A percentile compares a stretch with the other conserved stretches of the same genome.
Evolutionary conservation across 2,329 filamentous ascomycete species (phyloP).

Genomic region (Piedraia hortae): DNA sequence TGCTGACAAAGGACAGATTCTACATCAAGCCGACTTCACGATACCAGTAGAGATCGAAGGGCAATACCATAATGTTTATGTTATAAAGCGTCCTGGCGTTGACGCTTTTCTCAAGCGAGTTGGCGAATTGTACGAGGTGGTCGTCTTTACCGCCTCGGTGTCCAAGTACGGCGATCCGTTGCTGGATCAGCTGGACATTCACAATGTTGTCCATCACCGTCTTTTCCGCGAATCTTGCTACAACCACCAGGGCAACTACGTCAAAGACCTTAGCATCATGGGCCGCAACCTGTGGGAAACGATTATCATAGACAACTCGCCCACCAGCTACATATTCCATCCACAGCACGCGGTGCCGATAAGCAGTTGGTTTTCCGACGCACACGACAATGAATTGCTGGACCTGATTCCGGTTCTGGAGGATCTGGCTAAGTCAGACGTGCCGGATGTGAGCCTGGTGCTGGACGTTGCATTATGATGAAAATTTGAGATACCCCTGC

Average conservation of each 20-base stretch:
- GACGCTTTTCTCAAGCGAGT: constrained; percentile 98
- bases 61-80: constrained; percentile 97
- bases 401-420: constrained; percentile 95
- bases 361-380: constrained; percentile 99
- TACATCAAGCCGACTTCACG: constrained; percentile 95
- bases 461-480: constrained; percentile 53
- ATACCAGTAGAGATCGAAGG: constrained; percentile 98
- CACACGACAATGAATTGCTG: constrained; percentile 92
- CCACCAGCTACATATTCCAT: constrained; percentile 98
- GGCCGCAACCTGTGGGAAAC: constrained; percentile 88
- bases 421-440: constrained; percentile 68
- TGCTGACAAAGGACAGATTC: constrained; percentile 31
- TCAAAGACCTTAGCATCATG: constrained; percentile 94
- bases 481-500: too few species aligned
- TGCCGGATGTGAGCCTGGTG: constrained; percentile 88
- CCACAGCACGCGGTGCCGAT: constrained; percentile 96
- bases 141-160: constrained; percentile 94
- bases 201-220: constrained; percentile 83
- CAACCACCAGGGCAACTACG: constrained; percentile 97
- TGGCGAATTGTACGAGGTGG: constrained; percentile 90
- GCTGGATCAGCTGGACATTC: constrained; percentile 87
- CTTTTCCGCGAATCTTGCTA: constrained; percentile 97
- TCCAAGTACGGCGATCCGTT: constrained; percentile 98
- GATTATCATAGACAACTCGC: constrained; percentile 98
- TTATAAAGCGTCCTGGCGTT: constrained; percentile 95